phyloP scores from a whole-genome alignment of 106 monocot species.

The Amphibolis antarctica region DNA sequence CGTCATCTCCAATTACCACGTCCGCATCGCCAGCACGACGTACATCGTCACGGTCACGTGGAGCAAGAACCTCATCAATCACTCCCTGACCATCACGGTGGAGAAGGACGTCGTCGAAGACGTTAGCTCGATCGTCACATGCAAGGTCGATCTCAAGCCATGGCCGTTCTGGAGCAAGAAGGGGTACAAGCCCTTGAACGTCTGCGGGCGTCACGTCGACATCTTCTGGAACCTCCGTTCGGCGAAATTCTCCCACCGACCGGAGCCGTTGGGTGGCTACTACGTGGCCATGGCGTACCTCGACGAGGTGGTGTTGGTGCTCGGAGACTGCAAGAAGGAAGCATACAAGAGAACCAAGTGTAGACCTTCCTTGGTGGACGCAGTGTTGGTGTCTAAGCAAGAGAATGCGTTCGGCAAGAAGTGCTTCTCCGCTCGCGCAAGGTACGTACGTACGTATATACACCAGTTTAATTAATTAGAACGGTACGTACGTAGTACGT shows the following conservation, averaged over 20 bases:
- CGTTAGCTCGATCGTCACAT: conserved; percentile 21
- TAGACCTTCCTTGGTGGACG: conserved; percentile 54
- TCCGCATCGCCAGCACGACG: conserved; percentile 22
- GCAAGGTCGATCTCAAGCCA: conserved; percentile 75
- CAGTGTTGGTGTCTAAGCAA: conserved; percentile 35
- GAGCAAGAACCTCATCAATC: conserved; percentile 65
- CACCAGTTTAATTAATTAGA: too few relatives aligned
- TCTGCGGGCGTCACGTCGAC: conserved; percentile 32
- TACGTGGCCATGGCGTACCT: conserved; percentile 65
- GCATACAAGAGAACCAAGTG: conserved; percentile 77
- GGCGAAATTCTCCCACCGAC: conserved; percentile 51
- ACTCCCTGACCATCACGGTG: conserved; percentile 56
- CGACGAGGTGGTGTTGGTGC: conserved; percentile 56
- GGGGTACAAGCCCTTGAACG: conserved; percentile 52
- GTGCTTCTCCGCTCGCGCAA: conserved; percentile 43
- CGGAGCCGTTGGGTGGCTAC: conserved; percentile 59
- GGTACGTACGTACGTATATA: not conserved
- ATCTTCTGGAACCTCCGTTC: conserved; percentile 85
- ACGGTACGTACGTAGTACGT: too few relatives aligned
- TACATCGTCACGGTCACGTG: conserved; percentile 48
- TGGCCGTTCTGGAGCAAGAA: conserved; percentile 97
- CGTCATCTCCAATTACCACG: conserved; percentile 42
- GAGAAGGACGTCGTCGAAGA: conserved; percentile 9
- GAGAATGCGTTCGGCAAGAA: conserved; percentile 63
- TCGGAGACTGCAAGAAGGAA: conserved; percentile 78